A percentile compares a stretch with the other conserved stretches of the same genome.
These are phyloP conservation scores for Meredithiella fracta DNA, from an alignment of 2,329 filamentous ascomycete genomes.

Conservation along the genomic window DNA sequence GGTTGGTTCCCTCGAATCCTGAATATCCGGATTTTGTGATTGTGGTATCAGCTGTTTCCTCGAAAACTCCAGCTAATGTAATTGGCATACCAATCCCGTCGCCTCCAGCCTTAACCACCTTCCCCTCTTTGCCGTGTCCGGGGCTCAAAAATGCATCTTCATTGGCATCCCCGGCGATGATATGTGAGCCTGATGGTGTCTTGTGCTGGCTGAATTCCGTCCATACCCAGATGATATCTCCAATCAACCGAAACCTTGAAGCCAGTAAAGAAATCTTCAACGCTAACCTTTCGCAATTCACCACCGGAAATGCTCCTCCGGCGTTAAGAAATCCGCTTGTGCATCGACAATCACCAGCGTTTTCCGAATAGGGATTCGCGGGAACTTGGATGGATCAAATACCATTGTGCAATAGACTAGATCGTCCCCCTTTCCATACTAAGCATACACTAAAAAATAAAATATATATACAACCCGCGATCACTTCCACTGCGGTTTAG, in stretches of 20 bases:
- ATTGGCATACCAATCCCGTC: constrained; percentile 31
- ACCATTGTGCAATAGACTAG: too few species aligned
- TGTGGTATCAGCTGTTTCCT: constrained; percentile 31
- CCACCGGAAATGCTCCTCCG: constrained; percentile 52
- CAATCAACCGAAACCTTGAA: constrained; percentile 53
- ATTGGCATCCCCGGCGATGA: constrained; percentile 17
- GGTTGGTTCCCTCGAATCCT: constrained; percentile 57
- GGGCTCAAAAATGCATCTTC: constrained; percentile 33
- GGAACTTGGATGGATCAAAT: constrained; percentile 39
- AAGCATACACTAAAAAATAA: too few species aligned
- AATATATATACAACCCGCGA: too few species aligned
- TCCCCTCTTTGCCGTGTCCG: constrained; percentile 1
- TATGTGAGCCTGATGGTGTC: constrained; percentile 8
- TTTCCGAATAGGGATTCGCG: constrained; percentile 40
- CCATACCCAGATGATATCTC: constrained; percentile 68
- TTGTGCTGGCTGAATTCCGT: constrained; percentile 54
- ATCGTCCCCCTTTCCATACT: too few species aligned
- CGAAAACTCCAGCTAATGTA: constrained; percentile 27
- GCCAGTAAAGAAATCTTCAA: constrained; percentile 50
- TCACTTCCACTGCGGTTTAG: too few species aligned
- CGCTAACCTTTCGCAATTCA: constrained; percentile 47
- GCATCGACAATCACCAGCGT: constrained; percentile 73
- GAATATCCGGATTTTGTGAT: constrained; percentile 70
- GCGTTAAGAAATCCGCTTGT: constrained; percentile 73
- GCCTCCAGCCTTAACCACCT: constrained; percentile 26